A percentile compares a stretch with the other conserved stretches of the same genome.
Evolutionary conservation across 2,329 filamentous ascomycete species (phyloP).

Genomic region (Neopestalotiopsis sp.): DNA sequence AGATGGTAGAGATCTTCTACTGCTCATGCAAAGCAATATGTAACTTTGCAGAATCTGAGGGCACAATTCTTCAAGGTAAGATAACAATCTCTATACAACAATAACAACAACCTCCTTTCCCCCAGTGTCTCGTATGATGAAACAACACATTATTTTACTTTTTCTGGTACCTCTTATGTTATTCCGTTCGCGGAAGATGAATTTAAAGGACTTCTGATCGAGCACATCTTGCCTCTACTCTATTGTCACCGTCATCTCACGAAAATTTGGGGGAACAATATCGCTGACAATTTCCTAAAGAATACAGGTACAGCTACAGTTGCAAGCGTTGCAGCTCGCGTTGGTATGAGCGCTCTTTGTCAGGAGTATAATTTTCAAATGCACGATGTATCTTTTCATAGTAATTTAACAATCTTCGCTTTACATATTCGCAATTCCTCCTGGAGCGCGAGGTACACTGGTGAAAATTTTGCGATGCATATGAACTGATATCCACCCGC

Average conservation of each 20-base stretch:
- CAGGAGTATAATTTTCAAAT: too few species aligned
- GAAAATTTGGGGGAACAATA: neutral
- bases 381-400: too few species aligned
- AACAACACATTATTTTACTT: slow-evolving; percentile 62
- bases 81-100: neutral
- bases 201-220: slow-evolving; percentile 85
- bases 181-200: slow-evolving; percentile 72
- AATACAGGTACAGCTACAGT: neutral
- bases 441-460: too few species aligned
- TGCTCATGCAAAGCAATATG: neutral
- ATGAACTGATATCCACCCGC: too few species aligned
- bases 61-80: neutral
- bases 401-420: too few species aligned
- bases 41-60: neutral
- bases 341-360: too few species aligned
- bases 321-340: neutral
- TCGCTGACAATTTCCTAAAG: neutral
- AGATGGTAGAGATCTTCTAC: neutral
- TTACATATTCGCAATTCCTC: too few species aligned
- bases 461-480: too few species aligned
- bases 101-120: neutral
- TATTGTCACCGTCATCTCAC: neutral
- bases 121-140: slow-evolving; percentile 68
- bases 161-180: slow-evolving; percentile 99
- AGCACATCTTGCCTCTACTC: slow-evolving; percentile 15